Evolutionary conservation across 345 rosid species (phyloP).

Genomic region (Ricinus communis): DNA sequence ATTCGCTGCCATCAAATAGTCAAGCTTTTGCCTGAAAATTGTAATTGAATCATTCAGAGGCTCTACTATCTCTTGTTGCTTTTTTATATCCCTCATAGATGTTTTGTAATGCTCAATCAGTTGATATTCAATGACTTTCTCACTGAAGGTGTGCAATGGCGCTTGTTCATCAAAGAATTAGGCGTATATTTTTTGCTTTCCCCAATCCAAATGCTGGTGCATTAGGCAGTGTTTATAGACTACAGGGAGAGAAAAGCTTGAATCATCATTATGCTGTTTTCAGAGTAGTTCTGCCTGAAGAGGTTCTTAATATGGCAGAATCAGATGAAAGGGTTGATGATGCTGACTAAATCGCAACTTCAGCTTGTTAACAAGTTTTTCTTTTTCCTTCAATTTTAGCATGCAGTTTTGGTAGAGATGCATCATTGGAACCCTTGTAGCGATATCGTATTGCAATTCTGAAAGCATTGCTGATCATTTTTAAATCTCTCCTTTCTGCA

Average conservation of each 20-base stretch:
- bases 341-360: not conserved
- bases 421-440: too few species aligned
- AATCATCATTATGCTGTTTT: conserved; percentile 95
- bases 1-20: not conserved
- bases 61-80: not conserved
- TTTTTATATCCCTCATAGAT: not conserved
- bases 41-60: not conserved
- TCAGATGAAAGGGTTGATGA: not conserved
- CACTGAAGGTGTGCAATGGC: conserved; percentile 87
- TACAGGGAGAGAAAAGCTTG: conserved; percentile 87
- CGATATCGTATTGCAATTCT: too few species aligned
- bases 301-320: conserved; percentile 14
- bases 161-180: conserved; percentile 76
- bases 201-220: conserved; percentile 70
- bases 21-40: not conserved
- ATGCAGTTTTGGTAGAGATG: too few species aligned
- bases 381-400: too few species aligned
- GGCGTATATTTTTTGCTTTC: conserved; percentile 71
- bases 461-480: too few species aligned
- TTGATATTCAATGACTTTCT: conserved; percentile 13
- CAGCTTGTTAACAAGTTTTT: not conserved
- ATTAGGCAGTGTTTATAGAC: conserved; percentile 67
- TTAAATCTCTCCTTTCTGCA: too few species aligned
- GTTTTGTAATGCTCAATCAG: not conserved
- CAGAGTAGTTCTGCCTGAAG: conserved; percentile 56